Evolutionary conservation across 805 yeast genomes (phyloP), one percentile per base, ranked within the genome.

Genomic region (Lachancea nothofagi): DNA sequence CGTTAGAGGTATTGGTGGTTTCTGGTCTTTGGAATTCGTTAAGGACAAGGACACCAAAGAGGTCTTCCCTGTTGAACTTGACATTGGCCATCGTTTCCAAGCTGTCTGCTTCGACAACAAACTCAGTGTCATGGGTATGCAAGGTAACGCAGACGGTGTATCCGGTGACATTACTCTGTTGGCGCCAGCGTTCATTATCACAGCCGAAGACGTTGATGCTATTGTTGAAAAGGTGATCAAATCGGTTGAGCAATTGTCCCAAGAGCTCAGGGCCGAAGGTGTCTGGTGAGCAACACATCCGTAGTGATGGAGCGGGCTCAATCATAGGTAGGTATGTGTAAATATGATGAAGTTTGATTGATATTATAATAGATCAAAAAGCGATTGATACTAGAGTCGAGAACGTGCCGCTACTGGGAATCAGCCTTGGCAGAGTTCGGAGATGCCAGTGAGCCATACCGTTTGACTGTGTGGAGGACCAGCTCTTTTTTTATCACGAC

Each of bases 1-100:
- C 48, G 70, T 78, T 26, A 69, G 84, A 59, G 84, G 84, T 40
- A 63, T 74, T 42, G 83, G 83, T 45, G 72, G 75, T 28, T 78
- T 78, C 59, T 67, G 79, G 71, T 65, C 77, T 4, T 50, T 78
- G 33, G 83, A 78, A 56, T 64, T 75, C 36, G 81, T 76, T 42
- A 68, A 74, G 50, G 69, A 77, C 51, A 71, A 66, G 46, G 56
- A 51, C 14, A 70, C 80, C 15, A 76, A 74, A 49, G 74, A 72
- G 53, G 62, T 71, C 8, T 74, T 74, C 44, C 66, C 62, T 24
- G 55, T 64, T 29, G 51, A 53, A n/a, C 41, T 61, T 29, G 59
- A 62, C 34, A 57, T 70, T 29, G 74, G 69, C 24, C 57, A 62
- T 36, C 50, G 55, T 22, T 50, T 67, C 34, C 52, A 60, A 45